phyloP scores from a whole-genome alignment of 2,329 filamentous ascomycete genomes.

The Didymella pinodella region DNA sequence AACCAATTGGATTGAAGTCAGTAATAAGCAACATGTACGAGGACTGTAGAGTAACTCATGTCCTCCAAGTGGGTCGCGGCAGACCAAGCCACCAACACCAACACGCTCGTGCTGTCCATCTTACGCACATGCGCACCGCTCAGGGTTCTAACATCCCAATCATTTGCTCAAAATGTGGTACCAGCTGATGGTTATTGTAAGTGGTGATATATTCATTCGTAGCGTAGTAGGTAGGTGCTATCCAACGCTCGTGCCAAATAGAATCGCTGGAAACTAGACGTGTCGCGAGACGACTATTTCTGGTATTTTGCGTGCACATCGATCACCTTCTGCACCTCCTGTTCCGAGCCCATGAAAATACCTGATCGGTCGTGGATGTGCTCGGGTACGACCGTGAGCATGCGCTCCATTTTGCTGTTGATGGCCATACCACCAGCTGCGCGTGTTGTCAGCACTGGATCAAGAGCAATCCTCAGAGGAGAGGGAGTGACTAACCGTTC shows the following conservation, averaged over 20 bases:
- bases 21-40: background rate
- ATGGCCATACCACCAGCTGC: constrained; percentile 89
- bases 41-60: background rate
- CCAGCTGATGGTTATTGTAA: background rate
- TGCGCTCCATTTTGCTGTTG: constrained; percentile 87
- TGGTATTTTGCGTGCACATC: constrained; percentile 71
- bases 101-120: constrained; percentile 4
- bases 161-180: background rate
- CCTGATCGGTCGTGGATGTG: constrained; percentile 94
- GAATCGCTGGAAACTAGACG: constrained; percentile 6
- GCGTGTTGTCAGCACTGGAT: constrained; percentile 25
- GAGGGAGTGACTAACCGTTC: constrained; percentile 73
- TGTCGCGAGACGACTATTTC: constrained; percentile 29
- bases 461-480: no score
- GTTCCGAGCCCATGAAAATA: constrained; percentile 94
- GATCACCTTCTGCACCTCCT: constrained; percentile 97
- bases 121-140: background rate
- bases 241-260: constrained; percentile 17
- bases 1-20: background rate
- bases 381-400: constrained; percentile 88
- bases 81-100: constrained; percentile 13
- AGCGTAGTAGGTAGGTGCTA: constrained; percentile 8
- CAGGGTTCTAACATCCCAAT: background rate
- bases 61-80: background rate
- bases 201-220: constrained; percentile 11